Conservation (phyloP, 352 stramenopile genomes). For the Phytopythium cucurbitacearum region DNA sequence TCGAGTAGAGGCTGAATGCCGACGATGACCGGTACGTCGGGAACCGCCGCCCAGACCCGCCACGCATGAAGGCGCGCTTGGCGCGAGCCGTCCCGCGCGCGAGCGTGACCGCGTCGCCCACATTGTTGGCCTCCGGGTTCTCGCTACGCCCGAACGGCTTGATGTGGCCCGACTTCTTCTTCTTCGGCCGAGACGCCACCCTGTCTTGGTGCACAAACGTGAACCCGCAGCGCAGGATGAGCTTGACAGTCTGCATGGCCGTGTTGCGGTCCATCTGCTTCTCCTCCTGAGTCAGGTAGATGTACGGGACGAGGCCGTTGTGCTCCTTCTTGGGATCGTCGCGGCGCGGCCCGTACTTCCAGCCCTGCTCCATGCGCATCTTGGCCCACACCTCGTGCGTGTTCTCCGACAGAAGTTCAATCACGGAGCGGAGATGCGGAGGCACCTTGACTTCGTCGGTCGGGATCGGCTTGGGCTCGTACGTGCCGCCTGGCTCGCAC, state of each 20-base stretch:
- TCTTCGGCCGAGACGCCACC: conserved; percentile 25
- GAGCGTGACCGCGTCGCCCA: conserved; percentile 49
- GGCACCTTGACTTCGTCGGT: conserved; percentile 62
- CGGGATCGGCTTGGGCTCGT: conserved; percentile 54
- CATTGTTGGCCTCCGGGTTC: conserved; percentile 45
- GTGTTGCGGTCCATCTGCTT: conserved; percentile 86
- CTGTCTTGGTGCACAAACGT: conserved; percentile 64
- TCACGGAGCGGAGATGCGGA: conserved; percentile 52
- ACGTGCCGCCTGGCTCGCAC: conserved; percentile 45
- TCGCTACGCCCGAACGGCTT: conserved; percentile 63
- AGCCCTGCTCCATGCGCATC: conserved; percentile 78
- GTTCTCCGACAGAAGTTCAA: conserved; percentile 75
- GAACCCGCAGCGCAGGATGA: conserved; percentile 72
- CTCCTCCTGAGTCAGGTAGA: conserved; percentile 72
- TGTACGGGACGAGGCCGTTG: conserved; percentile 74
- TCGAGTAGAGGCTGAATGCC: conserved; percentile 23
- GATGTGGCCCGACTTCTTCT: conserved; percentile 38
- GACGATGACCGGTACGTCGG: conserved; percentile 25
- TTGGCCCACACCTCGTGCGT: conserved; percentile 81
- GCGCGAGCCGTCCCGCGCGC: conserved; percentile 37
- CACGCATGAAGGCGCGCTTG: conserved; percentile 55
- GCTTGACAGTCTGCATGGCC: conserved; percentile 76
- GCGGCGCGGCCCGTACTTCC: conserved; percentile 64
- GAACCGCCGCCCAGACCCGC: conserved; percentile 11
- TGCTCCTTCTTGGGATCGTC: conserved; percentile 69